Evolutionary conservation across 768 basidiomycete genomes (phyloP).

Genomic region (Gautieria morchelliformis): DNA sequence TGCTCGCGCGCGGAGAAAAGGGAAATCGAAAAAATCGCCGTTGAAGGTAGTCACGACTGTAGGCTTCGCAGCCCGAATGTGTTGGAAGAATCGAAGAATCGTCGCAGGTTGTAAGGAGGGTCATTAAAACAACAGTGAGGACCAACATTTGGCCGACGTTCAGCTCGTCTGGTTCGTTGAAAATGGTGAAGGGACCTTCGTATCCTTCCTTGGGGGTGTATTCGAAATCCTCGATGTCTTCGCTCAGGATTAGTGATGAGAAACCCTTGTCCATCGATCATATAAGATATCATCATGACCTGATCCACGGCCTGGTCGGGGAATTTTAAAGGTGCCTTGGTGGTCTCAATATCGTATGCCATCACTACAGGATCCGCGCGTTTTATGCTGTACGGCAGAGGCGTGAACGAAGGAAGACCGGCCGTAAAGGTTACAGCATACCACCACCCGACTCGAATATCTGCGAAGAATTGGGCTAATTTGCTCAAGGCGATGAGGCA

Average conservation of each 20-base stretch:
- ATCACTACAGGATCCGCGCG: too few species aligned
- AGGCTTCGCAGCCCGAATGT: slow-evolving; percentile 87
- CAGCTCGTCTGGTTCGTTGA: slow-evolving; percentile 91
- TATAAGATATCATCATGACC: slow-evolving; percentile 99
- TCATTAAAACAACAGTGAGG: slow-evolving; percentile 3
- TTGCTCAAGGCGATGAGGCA: too few species aligned
- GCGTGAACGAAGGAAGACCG: slow-evolving; percentile 63
- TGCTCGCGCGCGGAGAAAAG: slow-evolving; percentile 82
- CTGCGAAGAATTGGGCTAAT: too few species aligned
- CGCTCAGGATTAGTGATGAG: slow-evolving; percentile 88
- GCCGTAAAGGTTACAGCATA: too few species aligned
- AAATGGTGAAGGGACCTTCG: slow-evolving; percentile 91
- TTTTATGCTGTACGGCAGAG: slow-evolving; percentile 83
- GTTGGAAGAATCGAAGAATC: slow-evolving; percentile 83
- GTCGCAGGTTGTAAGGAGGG: slow-evolving; percentile 55
- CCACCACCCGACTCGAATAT: too few species aligned
- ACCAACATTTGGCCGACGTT: slow-evolving; percentile 10
- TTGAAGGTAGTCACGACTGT: slow-evolving; percentile 98
- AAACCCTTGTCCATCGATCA: slow-evolving; percentile 97
- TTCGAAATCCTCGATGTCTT: slow-evolving; percentile 97
- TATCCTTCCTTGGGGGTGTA: slow-evolving; percentile 98
- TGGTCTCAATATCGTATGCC: too few species aligned
- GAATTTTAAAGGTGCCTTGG: too few species aligned
- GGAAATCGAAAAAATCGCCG: slow-evolving; percentile 99
- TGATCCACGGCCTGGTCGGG: slow-evolving; percentile 92